phyloP scores from a whole-genome alignment of 2,329 filamentous ascomycete species.

The Diaporthe sp. region DNA sequence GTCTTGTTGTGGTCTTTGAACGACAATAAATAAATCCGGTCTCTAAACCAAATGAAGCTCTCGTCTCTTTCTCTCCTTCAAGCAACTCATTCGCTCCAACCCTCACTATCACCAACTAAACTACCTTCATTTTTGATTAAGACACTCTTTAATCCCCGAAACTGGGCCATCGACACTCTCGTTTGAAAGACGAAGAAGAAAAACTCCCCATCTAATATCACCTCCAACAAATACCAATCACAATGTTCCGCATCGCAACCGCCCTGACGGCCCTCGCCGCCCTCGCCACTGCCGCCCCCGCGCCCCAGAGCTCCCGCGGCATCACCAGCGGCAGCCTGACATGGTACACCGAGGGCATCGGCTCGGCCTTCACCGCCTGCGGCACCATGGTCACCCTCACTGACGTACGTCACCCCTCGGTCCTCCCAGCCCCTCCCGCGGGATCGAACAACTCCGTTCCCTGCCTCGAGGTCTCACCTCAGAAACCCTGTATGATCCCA shows the following conservation, averaged over 20 bases:
- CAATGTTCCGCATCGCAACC: constrained; percentile 31
- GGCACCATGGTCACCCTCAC: constrained; percentile 20
- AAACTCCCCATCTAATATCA: background rate
- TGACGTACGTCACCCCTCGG: constrained; percentile 11
- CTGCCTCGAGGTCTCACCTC: background rate
- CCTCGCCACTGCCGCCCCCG: constrained; percentile 30
- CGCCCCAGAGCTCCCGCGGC: constrained; percentile 4
- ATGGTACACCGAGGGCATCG: constrained; percentile 39
- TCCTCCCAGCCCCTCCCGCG: background rate
- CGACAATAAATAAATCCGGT: constrained; percentile 19
- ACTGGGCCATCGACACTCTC: constrained; percentile 13
- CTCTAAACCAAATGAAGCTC: background rate
- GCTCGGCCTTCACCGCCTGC: constrained; percentile 28
- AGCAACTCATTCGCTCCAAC: constrained; percentile 19
- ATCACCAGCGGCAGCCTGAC: constrained; percentile 29
- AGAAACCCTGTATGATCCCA: background rate
- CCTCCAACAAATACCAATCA: background rate
- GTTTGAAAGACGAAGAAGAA: background rate
- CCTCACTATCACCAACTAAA: constrained; percentile 8
- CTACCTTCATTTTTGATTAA: constrained; percentile 30
- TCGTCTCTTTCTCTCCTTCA: constrained; percentile 9
- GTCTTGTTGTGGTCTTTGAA: background rate
- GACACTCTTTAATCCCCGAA: constrained; percentile 32
- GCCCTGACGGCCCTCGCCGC: constrained; percentile 31
- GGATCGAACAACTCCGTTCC: background rate